A percentile compares a stretch with the other conserved stretches of the same genome.
These are phyloP conservation scores for Tinospora cordifolia DNA, from an alignment of 164 flowering plant species.

Conservation along the genomic window DNA sequence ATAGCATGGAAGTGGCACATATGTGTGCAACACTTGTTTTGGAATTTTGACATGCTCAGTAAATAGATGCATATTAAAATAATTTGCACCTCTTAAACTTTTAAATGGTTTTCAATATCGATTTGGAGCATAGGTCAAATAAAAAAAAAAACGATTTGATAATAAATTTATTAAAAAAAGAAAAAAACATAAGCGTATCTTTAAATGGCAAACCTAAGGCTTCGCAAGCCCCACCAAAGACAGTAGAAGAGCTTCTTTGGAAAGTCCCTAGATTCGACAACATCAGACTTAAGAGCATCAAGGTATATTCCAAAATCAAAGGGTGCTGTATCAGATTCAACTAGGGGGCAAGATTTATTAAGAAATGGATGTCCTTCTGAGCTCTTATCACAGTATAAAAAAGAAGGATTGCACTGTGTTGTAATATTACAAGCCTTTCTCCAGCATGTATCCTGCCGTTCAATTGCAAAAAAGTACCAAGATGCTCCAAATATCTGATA, in stretches of 20 bases:
- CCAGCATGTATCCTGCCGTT: conserved; percentile 78
- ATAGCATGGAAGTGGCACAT: not conserved
- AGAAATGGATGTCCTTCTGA: conserved; percentile 15
- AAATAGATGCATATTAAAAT: not conserved
- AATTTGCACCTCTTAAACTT: not conserved
- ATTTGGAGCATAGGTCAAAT: not conserved
- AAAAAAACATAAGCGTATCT: not conserved
- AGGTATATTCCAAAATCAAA: conserved; percentile 90
- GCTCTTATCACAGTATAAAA: conserved; percentile 42
- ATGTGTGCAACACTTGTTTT: no score
- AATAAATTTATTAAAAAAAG: not conserved
- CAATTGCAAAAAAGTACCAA: conserved; percentile 83
- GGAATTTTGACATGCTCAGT: not conserved
- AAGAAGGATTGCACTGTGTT: conserved; percentile 11
- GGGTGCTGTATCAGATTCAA: not conserved
- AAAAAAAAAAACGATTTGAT: not conserved
- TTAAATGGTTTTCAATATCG: not conserved
- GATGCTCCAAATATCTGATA: conserved; percentile 75
- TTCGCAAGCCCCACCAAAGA: conserved; percentile 96
- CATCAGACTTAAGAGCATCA: conserved; percentile 58
- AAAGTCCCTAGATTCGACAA: conserved; percentile 64
- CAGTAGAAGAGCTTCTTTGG: conserved; percentile 82
- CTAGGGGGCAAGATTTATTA: conserved; percentile 41
- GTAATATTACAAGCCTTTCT: conserved; percentile 39
- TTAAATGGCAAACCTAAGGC: conserved; percentile 50